Percentiles rank a stretch among this genome's conserved stretches.
Conservation (phyloP, 768 basidiomycete species). For the Mycena pura region DNA sequence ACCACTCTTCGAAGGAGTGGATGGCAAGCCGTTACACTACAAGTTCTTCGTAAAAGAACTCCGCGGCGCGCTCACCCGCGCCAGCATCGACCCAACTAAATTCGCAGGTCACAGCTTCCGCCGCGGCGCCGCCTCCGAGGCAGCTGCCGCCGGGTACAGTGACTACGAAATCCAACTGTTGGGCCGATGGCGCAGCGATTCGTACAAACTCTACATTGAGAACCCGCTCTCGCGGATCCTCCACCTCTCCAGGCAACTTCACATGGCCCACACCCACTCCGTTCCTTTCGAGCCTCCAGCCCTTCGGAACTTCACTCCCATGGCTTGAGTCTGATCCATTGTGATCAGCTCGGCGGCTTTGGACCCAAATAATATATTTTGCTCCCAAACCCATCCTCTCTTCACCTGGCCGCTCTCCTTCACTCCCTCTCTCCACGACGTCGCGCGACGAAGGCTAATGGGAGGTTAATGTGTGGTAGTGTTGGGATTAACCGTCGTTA, state of each 20-base stretch:
- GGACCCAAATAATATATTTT: too few species aligned
- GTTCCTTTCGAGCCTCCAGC: too few species aligned
- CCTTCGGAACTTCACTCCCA: background rate
- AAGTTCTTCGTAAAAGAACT: background rate
- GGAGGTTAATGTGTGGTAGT: too few species aligned
- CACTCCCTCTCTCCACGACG: too few species aligned
- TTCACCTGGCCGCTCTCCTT: too few species aligned
- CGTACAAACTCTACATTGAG: too few species aligned
- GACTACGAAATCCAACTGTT: background rate
- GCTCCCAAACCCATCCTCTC: too few species aligned
- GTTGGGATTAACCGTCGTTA: too few species aligned
- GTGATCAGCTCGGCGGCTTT: too few species aligned
- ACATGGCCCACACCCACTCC: background rate
- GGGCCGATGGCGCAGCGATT: too few species aligned
- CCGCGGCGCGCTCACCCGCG: background rate
- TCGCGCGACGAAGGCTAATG: too few species aligned
- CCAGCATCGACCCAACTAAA: background rate
- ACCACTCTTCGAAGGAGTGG: background rate
- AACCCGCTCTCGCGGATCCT: background rate
- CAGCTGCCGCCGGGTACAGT: background rate
- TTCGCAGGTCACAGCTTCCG: too few species aligned
- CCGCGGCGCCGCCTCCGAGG: background rate
- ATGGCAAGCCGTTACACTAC: background rate
- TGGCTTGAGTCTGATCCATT: background rate
- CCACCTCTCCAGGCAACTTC: background rate